A percentile compares a stretch with the other conserved stretches of the same genome.
phyloP scores from a whole-genome alignment of 2,329 filamentous ascomycete genomes.

The Ophiostoma ips region DNA sequence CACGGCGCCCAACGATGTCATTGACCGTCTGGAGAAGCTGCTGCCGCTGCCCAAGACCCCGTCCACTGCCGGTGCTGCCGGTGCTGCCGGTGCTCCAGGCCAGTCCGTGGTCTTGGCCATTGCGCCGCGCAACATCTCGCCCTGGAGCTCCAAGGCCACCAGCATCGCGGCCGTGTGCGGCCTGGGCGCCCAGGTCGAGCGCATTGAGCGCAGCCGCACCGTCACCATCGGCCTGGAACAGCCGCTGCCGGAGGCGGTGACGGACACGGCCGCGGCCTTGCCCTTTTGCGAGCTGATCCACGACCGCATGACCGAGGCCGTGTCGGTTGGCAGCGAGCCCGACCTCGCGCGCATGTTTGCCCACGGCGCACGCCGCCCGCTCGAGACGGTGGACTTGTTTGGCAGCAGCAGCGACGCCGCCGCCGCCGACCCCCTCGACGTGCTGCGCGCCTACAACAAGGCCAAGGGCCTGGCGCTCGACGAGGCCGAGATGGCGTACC shows the following conservation, averaged over 20 bases:
- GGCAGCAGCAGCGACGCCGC: no score
- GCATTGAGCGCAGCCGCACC: conserved; percentile 77
- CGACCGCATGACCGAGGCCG: conserved; percentile 90
- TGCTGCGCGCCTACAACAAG: conserved; percentile 71
- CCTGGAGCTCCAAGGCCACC: conserved; percentile 95
- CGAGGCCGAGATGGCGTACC: conserved; percentile 77
- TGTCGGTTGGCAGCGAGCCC: conserved; percentile 38
- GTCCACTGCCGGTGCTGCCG: conserved; percentile 18
- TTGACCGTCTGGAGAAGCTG: conserved; percentile 31
- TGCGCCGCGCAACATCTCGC: conserved; percentile 74
- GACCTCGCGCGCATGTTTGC: conserved; percentile 67
- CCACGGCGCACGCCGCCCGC: conserved; percentile 44
- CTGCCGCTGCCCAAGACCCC: conserved; percentile 26
- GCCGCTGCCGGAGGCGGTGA: conserved; percentile 25
- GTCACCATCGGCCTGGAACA: conserved; percentile 52
- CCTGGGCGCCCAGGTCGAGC: conserved; percentile 51
- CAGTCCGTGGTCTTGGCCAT: conserved; percentile 48
- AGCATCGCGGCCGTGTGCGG: conserved; percentile 89
- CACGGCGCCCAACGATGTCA: conserved; percentile 25
- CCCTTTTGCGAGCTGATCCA: conserved; percentile 57
- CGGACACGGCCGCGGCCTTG: conserved; percentile 19
- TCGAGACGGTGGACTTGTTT: conserved; percentile 65
- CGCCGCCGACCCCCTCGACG: conserved; percentile 50
- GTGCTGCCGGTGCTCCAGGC: conserved; percentile 32
- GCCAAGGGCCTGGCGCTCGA: conserved; percentile 77